Evolutionary conservation across 139 green algal genomes (phyloP), one percentile per base, ranked within the genome.

Genomic region (Chlamydomonas sp.): DNA sequence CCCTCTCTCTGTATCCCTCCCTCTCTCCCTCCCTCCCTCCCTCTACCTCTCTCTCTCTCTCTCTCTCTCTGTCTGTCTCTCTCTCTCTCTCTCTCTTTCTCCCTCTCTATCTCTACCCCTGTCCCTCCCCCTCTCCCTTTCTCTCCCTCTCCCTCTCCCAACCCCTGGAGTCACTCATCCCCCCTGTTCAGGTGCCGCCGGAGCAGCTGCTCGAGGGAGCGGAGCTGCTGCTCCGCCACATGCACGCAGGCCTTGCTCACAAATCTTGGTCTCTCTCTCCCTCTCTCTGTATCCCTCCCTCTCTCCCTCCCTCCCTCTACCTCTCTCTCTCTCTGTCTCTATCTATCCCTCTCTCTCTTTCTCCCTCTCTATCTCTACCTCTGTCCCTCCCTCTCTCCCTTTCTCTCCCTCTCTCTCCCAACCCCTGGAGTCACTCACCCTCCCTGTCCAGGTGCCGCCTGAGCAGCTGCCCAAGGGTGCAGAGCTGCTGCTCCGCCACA

Each of bases 391-490:
- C 43, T 58, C 65, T 0, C 28, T n/a, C 64, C 43, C 43, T 54
- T 20, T 20, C n/a, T n/a, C n/a, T n/a, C n/a, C n/a, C 43, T 54
- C 20, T 20, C 43, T 54, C 20, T 54, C 13, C 20, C n/a, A n/a
- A n/a, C n/a, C n/a, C n/a, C n/a, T n/a, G n/a, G n/a, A n/a, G n/a
- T n/a, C n/a, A n/a, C n/a, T 54, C 20, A 20, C 20, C 43, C 20
- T 54, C 20, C n/a, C n/a, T n/a, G n/a, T n/a, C n/a, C n/a, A n/a
- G n/a, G n/a, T 20, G 49, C 67, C 31, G 34, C 33, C 38, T 35
- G 47, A 47, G 50, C 31, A 35, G 26, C 57, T 54, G 30, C 57
- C 49, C 29, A 8, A 61, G 65, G 67, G 75, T 88, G n/a, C 73
- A 75, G 28, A 36, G 6, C 24, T 10, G 54, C 24, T 64, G 8